phyloP scores from a whole-genome alignment of 2,329 filamentous ascomycete genomes.

The Arthroderma sp. region DNA sequence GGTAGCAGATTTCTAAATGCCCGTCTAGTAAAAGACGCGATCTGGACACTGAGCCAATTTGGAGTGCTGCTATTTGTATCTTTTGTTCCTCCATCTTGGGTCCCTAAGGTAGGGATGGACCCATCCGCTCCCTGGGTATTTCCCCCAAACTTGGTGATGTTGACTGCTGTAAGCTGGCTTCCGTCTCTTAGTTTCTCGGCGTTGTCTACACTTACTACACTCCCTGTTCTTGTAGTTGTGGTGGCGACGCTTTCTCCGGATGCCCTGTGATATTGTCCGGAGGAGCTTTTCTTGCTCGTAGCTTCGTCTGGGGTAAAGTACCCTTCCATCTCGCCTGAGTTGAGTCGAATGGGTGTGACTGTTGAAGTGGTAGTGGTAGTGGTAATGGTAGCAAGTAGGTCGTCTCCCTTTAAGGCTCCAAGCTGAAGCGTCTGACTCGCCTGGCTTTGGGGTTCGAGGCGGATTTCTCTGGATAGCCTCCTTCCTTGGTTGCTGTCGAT shows the following conservation, averaged over 20 bases:
- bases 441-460: background rate
- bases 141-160: background rate
- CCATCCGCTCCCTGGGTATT: background rate
- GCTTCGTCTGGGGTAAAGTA: background rate
- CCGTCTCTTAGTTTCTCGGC: background rate
- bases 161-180: background rate
- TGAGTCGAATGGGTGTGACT: constrained; percentile 1
- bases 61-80: background rate
- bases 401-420: background rate
- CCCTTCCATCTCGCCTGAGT: background rate
- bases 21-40: background rate
- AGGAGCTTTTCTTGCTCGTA: background rate
- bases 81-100: background rate
- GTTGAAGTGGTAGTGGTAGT: constrained; percentile 22
- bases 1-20: background rate
- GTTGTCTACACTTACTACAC: background rate
- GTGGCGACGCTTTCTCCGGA: background rate
- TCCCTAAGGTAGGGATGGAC: background rate
- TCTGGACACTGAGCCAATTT: background rate
- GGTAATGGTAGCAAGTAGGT: constrained; percentile 24
- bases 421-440: background rate
- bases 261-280: background rate
- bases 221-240: background rate
- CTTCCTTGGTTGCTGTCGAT: background rate
- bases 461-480: background rate